phyloP scores from a whole-genome alignment of 148 eudicot species.

The Mesembryanthemum crystallinum region DNA sequence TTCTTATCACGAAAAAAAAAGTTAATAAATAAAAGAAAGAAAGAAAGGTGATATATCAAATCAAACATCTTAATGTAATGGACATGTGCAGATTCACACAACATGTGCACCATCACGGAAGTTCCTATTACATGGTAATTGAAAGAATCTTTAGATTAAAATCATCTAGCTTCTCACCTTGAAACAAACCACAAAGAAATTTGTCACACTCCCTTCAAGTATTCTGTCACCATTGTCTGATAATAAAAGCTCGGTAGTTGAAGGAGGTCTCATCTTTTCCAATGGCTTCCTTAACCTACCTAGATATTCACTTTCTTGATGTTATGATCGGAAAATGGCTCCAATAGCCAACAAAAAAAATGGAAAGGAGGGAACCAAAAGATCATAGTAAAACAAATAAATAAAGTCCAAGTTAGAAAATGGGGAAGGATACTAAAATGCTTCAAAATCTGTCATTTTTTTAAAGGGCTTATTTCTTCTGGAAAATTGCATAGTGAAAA shows the following conservation, averaged over 20 bases:
- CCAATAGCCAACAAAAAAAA: slow-evolving; percentile 9
- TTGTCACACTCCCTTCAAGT: slow-evolving; percentile 82
- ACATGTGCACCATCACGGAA: background rate
- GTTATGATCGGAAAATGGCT: slow-evolving; percentile 20
- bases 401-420: background rate
- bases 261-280: slow-evolving; percentile 78
- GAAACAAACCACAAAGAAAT: slow-evolving; percentile 69
- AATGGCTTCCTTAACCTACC: slow-evolving; percentile 76
- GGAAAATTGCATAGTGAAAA: background rate
- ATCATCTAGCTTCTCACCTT: slow-evolving; percentile 49
- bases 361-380: background rate
- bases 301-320: slow-evolving; percentile 25
- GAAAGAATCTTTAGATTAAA: background rate
- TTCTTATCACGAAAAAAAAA: too few relatives aligned
- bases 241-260: slow-evolving; percentile 70
- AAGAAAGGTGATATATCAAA: too few relatives aligned
- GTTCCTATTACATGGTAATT: background rate
- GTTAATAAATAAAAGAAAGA: too few relatives aligned
- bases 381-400: background rate
- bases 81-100: too few relatives aligned
- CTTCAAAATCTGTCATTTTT: background rate
- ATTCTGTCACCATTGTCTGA: slow-evolving; percentile 74
- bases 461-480: too few relatives aligned
- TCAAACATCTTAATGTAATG: too few relatives aligned
- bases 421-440: background rate